These are phyloP conservation scores for Solanum virginianum DNA, from an alignment of 257 asterid genomes.

Conservation along the genomic window DNA sequence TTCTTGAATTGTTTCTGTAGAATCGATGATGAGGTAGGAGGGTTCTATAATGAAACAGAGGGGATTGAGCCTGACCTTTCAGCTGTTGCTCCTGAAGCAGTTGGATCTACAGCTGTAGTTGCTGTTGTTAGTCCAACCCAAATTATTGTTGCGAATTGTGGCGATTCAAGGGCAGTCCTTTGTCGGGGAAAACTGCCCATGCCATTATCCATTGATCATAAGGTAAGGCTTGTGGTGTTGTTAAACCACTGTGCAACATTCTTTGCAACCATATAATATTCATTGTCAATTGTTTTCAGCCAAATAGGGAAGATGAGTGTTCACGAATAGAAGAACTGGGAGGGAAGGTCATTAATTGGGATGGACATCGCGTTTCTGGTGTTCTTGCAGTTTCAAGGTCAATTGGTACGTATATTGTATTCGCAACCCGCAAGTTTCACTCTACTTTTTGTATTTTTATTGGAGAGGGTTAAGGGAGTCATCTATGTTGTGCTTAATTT, in stretches of 20 bases:
- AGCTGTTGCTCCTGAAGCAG: conserved; percentile 73
- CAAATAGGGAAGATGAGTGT: conserved; percentile 59
- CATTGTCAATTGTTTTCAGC: conserved; percentile 22
- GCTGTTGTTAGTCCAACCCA: conserved; percentile 55
- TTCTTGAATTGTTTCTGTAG: conserved; percentile 52
- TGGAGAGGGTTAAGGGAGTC: background rate
- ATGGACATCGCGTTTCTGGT: conserved; percentile 75
- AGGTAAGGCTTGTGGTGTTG: conserved; percentile 21
- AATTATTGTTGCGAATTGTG: conserved; percentile 82
- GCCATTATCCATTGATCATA: conserved; percentile 69
- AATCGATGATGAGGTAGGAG: conserved; percentile 77
- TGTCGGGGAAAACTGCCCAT: conserved; percentile 54
- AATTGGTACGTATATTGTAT: conserved; percentile 37
- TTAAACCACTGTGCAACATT: background rate
- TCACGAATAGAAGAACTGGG: conserved; percentile 59
- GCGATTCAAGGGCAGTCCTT: conserved; percentile 87
- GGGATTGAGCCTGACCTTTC: conserved; percentile 2
- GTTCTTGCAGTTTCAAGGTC: conserved; percentile 71
- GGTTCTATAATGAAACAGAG: conserved; percentile 12
- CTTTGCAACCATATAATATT: background rate
- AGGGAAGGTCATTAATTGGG: conserved; percentile 75
- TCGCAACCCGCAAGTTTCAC: background rate
- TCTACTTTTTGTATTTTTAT: background rate
- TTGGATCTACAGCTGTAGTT: conserved; percentile 90
- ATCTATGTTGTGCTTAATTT: background rate